These are phyloP conservation scores for Biancaea sappan DNA, from an alignment of 306 rosid genomes.

Conservation along the genomic window DNA sequence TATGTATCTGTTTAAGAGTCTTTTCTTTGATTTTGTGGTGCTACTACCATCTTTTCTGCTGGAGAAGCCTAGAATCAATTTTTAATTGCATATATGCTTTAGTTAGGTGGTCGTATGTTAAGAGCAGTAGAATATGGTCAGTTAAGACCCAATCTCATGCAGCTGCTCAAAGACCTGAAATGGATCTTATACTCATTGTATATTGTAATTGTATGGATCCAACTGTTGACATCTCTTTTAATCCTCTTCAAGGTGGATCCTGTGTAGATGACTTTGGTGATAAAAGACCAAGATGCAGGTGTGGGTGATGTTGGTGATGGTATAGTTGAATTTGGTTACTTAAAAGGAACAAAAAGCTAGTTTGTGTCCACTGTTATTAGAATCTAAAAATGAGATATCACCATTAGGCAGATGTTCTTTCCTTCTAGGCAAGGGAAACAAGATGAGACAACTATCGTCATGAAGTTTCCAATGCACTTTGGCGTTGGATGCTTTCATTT, in stretches of 20 bases:
- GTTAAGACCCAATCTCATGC: background rate
- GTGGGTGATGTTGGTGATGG: background rate
- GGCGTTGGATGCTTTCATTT: background rate
- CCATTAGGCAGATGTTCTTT: constrained; percentile 9
- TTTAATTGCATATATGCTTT: background rate
- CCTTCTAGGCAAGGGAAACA: background rate
- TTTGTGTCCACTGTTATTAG: background rate
- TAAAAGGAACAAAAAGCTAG: too few relatives aligned
- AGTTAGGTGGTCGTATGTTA: background rate
- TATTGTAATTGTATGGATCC: background rate
- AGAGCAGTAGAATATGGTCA: background rate
- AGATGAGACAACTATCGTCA: background rate
- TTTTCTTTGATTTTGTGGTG: background rate
- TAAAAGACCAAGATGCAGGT: background rate
- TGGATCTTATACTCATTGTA: background rate
- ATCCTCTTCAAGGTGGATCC: background rate
- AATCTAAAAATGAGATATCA: background rate
- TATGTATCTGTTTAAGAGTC: background rate
- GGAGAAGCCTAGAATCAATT: background rate
- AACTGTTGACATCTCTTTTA: background rate
- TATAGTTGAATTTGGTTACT: background rate
- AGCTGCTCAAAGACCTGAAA: background rate
- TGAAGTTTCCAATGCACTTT: background rate
- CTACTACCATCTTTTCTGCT: background rate
- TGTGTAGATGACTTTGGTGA: background rate